phyloP scores from a whole-genome alignment of 2,329 filamentous ascomycete genomes.

The Fusarium sp. region DNA sequence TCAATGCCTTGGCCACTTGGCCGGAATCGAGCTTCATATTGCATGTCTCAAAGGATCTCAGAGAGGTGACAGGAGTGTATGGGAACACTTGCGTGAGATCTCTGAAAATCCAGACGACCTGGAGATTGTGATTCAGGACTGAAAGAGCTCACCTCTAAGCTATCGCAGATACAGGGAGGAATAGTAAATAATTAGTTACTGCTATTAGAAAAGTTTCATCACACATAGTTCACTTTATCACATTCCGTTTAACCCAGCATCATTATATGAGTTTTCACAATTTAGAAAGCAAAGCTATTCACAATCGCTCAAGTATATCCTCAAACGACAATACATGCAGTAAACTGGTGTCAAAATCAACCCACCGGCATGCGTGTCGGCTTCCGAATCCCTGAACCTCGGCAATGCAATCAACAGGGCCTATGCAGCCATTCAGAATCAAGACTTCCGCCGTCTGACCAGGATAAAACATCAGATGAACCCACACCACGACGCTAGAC shows the following conservation, averaged over 20 bases:
- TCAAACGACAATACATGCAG: rapidly evolving
- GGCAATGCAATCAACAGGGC: background rate
- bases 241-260: no score
- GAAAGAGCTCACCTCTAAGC: no score
- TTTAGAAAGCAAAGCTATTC: rapidly evolving
- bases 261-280: rapidly evolving
- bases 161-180: rapidly evolving
- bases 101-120: no score
- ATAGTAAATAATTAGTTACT: no score
- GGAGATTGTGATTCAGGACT: no score
- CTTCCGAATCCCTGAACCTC: background rate
- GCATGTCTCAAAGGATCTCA: no score
- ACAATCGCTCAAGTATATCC: background rate
- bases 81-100: no score
- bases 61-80: no score
- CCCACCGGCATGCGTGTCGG: background rate
- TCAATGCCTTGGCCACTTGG: no score
- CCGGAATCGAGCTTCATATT: no score
- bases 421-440: background rate
- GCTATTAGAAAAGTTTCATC: no score
- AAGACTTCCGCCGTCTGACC: background rate
- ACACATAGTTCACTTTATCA: no score
- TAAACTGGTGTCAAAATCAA: rapidly evolving
- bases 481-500: background rate
- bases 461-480: background rate